Evolutionary conservation across 2,329 filamentous ascomycete genomes (phyloP).

Genomic region (Camillea tinctor): DNA sequence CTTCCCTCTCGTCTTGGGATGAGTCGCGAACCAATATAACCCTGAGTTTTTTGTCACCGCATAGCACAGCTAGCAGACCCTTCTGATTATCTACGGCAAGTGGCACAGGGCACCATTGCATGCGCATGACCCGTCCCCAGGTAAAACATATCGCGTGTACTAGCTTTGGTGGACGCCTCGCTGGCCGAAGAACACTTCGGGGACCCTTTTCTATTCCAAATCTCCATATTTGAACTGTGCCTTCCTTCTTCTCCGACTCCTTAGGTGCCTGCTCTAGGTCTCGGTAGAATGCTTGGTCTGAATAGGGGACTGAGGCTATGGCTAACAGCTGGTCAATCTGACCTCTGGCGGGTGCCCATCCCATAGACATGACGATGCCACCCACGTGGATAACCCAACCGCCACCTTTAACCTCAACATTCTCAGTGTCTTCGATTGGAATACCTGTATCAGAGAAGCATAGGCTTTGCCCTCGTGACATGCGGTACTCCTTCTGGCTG

Average conservation of each 20-base stretch:
- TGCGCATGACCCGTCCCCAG: slow-evolving; percentile 48
- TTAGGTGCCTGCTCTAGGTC: slow-evolving; percentile 38
- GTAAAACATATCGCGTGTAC: slow-evolving; percentile 47
- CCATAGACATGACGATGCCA: slow-evolving; percentile 51
- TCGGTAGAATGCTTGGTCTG: slow-evolving; percentile 46
- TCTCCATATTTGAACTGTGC: slow-evolving; percentile 53
- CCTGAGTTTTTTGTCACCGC: slow-evolving; percentile 49
- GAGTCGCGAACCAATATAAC: slow-evolving; percentile 43
- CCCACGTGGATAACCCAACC: slow-evolving; percentile 57
- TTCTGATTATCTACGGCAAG: slow-evolving; percentile 30
- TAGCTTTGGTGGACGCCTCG: slow-evolving; percentile 38
- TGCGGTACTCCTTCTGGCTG: slow-evolving; percentile 25
- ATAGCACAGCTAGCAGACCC: slow-evolving; percentile 49
- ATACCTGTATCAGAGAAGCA: slow-evolving; percentile 24
- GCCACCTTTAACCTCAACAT: slow-evolving; percentile 16
- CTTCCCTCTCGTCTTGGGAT: slow-evolving; percentile 25
- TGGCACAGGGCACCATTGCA: slow-evolving; percentile 54
- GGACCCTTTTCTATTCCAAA: slow-evolving; percentile 36
- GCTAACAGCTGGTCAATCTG: slow-evolving; percentile 48
- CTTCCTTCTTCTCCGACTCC: slow-evolving; percentile 41
- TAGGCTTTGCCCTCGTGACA: slow-evolving; percentile 26
- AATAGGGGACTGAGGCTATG: slow-evolving; percentile 49
- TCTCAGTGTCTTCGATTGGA: slow-evolving; percentile 18
- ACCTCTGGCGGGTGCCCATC: slow-evolving; percentile 47
- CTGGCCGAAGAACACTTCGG: slow-evolving; percentile 35